phyloP scores from a whole-genome alignment of 805 yeast species.

The Candida xiaguanensis region DNA sequence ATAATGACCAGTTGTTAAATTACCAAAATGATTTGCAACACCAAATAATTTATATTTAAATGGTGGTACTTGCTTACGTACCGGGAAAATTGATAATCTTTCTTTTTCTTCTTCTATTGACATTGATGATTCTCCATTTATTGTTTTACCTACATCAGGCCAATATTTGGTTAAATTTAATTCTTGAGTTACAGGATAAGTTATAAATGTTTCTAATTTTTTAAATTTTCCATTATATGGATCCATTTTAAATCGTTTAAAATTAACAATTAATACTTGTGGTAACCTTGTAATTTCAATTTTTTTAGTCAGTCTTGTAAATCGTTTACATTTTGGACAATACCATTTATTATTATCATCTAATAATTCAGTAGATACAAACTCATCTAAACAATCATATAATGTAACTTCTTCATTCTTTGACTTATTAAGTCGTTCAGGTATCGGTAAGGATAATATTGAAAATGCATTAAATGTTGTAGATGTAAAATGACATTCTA shows the following conservation, averaged over 20 bases:
- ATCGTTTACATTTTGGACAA: conserved; percentile 70
- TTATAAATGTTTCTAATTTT: conserved; percentile 63
- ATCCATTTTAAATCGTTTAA: conserved; percentile 66
- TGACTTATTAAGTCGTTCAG: conserved; percentile 37
- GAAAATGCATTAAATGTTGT: conserved; percentile 85
- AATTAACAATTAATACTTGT: conserved; percentile 70
- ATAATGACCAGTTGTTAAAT: conserved; percentile 83
- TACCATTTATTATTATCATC: conserved; percentile 81
- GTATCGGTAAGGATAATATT: conserved; percentile 76
- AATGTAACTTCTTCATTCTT: conserved; percentile 32
- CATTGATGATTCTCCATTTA: conserved; percentile 19
- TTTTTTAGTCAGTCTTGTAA: conserved; percentile 62
- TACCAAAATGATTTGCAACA: conserved; percentile 82
- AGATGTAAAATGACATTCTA: conserved; percentile 69
- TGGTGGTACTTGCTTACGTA: conserved; percentile 74
- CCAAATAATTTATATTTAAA: conserved; percentile 74
- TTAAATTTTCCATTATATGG: conserved; percentile 43
- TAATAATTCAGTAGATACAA: conserved; percentile 68
- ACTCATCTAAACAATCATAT: conserved; percentile 70
- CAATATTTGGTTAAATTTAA: conserved; percentile 70
- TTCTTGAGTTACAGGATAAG: conserved; percentile 54
- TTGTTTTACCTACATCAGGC: conserved; percentile 48
- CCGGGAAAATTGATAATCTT: conserved; percentile 49
- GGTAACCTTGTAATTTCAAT: conserved; percentile 78
- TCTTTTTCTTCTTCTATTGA: conserved; percentile 41